phyloP scores from a whole-genome alignment of 768 basidiomycete species.

The Postia placenta region DNA sequence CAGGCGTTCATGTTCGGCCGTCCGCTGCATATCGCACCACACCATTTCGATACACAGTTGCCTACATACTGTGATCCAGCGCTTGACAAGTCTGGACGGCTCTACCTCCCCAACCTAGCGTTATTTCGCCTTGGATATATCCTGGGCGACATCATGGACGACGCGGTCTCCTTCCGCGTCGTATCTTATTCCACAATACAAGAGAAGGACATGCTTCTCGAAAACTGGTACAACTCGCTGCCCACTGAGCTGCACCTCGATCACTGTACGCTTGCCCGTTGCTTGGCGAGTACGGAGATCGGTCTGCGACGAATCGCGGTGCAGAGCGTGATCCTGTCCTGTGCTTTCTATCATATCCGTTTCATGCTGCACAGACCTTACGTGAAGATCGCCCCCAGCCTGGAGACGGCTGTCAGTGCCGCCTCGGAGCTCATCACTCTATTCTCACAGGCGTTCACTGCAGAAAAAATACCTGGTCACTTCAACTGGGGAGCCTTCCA shows the following conservation, averaged over 20 bases:
- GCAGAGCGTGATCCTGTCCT: conserved; percentile 75
- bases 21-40: conserved; percentile 66
- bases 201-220: conserved; percentile 65
- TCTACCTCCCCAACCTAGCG: conserved; percentile 68
- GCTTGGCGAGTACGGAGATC: conserved; percentile 56
- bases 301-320: conserved; percentile 65
- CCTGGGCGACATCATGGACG: conserved; percentile 81
- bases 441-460: conserved; percentile 60
- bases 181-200: conserved; percentile 70
- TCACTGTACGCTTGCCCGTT: conserved; percentile 67
- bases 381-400: conserved; percentile 39
- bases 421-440: conserved; percentile 77
- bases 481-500: conserved; percentile 84
- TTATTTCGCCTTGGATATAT: conserved; percentile 74
- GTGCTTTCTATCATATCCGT: conserved; percentile 75
- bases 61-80: conserved; percentile 63
- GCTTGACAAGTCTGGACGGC: conserved; percentile 54
- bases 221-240: conserved; percentile 72
- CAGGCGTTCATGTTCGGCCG: conserved; percentile 85
- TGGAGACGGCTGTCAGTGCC: conserved; percentile 69
- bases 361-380: conserved; percentile 82
- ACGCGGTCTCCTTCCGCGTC: conserved; percentile 68
- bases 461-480: conserved; percentile 68
- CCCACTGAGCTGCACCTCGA: conserved; percentile 72
- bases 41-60: conserved; percentile 79